Base-by-base conservation (phyloP, 1,284 basidiomycete genomes). In the Somion occarium region DNA sequence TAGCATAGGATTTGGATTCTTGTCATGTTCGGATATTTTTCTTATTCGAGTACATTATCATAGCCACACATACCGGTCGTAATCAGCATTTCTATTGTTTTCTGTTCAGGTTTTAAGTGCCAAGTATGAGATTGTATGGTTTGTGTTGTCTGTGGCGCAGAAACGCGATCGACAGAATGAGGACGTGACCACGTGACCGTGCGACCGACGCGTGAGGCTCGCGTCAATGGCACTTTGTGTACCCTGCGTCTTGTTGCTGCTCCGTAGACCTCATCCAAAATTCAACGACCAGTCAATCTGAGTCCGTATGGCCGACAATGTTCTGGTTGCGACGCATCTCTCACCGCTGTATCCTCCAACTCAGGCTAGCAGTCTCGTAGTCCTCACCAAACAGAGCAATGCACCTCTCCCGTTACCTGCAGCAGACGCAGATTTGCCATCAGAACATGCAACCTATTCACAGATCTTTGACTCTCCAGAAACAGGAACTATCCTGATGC, bases 381-480 rank as follows among this genome's bases (percentile, higher is more conserved):
- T 88, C 18, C 74, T 76, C 55, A 86, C 87, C 11, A 69, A 74
- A 22, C 79, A 79, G 53, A 75, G 74, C 45, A 76, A 82, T 52
- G 60, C 76, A 3, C 73, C 80, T 38, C 68, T 83, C 34, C 66
- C 73, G 15, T 43, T 65, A 18, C 59, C 69, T 20, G 61, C 73
- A 5, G 65, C 68, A 46, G 72, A 77, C 50, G 70, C 74, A 24
- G 82, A 84, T 58, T 68, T 80, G 19, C 82, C 82, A 48, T 69
- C 75, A 15, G 89, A 92, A 65, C 91, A 93, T 69, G 90, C 91
- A 34, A 76, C 78, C 12, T 82, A 78, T 61, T 77, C 85, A 22
- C 75, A 79, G 15, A 57, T 80, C 50, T 72, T 86, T 50, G 75
- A 84, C 59, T 76, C 83, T 5, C 69, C 75, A 5, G 62, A 69